phyloP scores from a whole-genome alignment of 768 basidiomycete species.

The Pleurotus tuber-regium region DNA sequence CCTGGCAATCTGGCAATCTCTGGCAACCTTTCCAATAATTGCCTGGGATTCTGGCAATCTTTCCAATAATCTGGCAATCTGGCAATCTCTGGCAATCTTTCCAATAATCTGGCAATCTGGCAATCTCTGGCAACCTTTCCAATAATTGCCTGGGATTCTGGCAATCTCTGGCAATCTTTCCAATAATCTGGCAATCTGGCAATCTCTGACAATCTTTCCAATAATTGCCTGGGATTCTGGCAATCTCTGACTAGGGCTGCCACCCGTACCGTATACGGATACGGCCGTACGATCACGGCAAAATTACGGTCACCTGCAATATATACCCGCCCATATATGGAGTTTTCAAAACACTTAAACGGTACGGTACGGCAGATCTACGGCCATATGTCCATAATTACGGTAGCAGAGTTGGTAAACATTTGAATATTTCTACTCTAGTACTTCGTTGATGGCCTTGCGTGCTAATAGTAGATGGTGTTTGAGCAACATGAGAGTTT shows the following conservation, averaged over 20 bases:
- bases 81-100: too few relatives aligned
- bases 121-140: too few relatives aligned
- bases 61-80: too few relatives aligned
- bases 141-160: too few relatives aligned
- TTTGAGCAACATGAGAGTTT: conserved; percentile 28
- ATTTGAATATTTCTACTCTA: background rate
- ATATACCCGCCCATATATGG: background rate
- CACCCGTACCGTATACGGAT: conserved; percentile 10
- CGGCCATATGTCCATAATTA: background rate
- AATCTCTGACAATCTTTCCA: too few relatives aligned
- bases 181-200: too few relatives aligned
- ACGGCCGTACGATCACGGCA: conserved; percentile 9
- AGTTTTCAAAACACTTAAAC: background rate
- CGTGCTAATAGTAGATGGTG: background rate
- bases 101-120: too few relatives aligned
- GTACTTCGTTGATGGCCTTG: background rate
- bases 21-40: too few relatives aligned
- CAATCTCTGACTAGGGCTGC: conserved; percentile 8
- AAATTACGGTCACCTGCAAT: background rate
- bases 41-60: too few relatives aligned
- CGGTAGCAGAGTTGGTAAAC: background rate
- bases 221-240: too few relatives aligned
- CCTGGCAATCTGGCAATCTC: too few relatives aligned
- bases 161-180: too few relatives aligned
- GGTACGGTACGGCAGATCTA: conserved; percentile 4